Conservation (phyloP, 2,329 filamentous ascomycete genomes). For the Stemphylium beticola region DNA sequence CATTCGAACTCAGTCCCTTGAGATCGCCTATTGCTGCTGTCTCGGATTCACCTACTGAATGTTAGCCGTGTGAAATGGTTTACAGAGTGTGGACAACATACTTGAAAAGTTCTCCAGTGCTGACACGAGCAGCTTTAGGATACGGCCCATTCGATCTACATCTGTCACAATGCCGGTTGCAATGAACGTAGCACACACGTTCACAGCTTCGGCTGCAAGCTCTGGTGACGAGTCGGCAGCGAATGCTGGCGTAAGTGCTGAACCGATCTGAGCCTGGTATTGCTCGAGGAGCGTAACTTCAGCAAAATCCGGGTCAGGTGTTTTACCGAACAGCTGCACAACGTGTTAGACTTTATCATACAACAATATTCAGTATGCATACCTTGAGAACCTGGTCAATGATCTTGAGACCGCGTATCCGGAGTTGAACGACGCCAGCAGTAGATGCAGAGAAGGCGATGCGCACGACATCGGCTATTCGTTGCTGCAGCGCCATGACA, state of each 20-base stretch:
- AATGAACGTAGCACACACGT: constrained; percentile 97
- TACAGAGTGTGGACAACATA: constrained; percentile 35
- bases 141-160: constrained; percentile 97
- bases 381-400: constrained; percentile 87
- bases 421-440: constrained; percentile 85
- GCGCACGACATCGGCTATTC: constrained; percentile 88
- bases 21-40: constrained; percentile 90
- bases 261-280: constrained; percentile 98
- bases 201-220: constrained; percentile 92
- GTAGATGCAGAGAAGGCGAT: constrained; percentile 98
- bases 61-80: constrained; percentile 17
- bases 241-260: constrained; percentile 93
- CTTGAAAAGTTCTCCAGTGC: constrained; percentile 91
- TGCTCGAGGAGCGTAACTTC: constrained; percentile 96
- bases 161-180: constrained; percentile 97
- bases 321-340: constrained; percentile 82
- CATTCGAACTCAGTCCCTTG: constrained; percentile 90
- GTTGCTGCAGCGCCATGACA: constrained; percentile 78
- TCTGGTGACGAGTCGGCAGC: constrained; percentile 95
- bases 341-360: background rate
- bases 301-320: constrained; percentile 95
- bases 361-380: background rate
- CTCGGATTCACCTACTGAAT: constrained; percentile 66
- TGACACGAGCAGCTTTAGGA: constrained; percentile 88
- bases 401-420: constrained; percentile 90